Percentiles rank a stretch among this genome's conserved stretches.
Conservation (phyloP, 2,329 filamentous ascomycete genomes). For the Cytospora chrysosperma region DNA sequence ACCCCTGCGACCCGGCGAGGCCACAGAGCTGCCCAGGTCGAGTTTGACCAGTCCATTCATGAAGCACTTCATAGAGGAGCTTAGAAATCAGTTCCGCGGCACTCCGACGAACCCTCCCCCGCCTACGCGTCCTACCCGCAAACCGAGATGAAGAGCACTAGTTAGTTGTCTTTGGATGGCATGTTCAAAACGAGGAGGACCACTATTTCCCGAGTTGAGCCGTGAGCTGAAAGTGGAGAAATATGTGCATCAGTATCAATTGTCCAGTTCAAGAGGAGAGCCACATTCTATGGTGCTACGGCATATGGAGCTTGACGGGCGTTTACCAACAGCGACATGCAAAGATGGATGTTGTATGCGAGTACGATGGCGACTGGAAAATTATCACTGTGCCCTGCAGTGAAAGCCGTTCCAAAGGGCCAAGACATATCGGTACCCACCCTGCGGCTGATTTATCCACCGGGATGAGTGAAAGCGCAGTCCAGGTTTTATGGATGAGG, state of each 20-base stretch:
- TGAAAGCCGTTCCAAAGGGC: background rate
- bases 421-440: background rate
- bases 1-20: constrained; percentile 51
- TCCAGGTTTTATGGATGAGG: background rate
- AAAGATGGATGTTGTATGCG: background rate
- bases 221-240: background rate
- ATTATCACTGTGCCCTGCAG: background rate
- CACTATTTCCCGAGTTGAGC: background rate
- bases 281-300: background rate
- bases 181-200: background rate
- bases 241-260: rapidly evolving
- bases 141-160: constrained; percentile 11
- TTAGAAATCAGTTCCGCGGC: constrained; percentile 50
- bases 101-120: constrained; percentile 41
- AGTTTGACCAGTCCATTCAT: constrained; percentile 40
- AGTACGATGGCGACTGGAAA: background rate
- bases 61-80: constrained; percentile 49
- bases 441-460: background rate
- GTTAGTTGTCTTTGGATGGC: background rate
- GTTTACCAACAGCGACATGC: background rate
- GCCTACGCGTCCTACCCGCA: constrained; percentile 13
- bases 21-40: constrained; percentile 36
- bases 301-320: background rate
- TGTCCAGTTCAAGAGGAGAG: background rate
- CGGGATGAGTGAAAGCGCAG: background rate